These are phyloP conservation scores for Edaphochlamys debaryana DNA, from an alignment of 139 green algal species.

Conservation along the genomic window DNA sequence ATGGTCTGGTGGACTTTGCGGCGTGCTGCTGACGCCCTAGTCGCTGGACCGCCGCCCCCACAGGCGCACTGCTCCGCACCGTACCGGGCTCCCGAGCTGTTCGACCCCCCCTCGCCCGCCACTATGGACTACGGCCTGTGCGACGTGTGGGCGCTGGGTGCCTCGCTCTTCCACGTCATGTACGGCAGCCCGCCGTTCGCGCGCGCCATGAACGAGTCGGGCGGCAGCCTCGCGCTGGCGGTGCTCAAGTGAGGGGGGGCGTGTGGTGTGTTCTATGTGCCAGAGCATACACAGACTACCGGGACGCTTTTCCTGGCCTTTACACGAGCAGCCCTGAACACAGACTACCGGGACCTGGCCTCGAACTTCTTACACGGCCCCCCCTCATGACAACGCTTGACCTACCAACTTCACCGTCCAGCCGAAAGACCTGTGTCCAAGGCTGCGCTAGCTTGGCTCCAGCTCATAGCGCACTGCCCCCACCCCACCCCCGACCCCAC, in stretches of 20 bases:
- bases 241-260: constrained; percentile 72
- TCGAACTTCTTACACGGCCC: no score
- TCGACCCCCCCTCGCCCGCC: constrained; percentile 79
- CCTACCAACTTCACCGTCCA: no score
- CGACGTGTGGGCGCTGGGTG: constrained; percentile 91
- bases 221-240: constrained; percentile 85
- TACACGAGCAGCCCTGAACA: no score
- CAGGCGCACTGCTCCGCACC: constrained; percentile 82
- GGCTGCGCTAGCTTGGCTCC: neutral
- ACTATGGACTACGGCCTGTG: constrained; percentile 69
- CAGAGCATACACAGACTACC: no score
- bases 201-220: constrained; percentile 69
- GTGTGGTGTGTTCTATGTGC: neutral
- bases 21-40: no score
- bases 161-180: constrained; percentile 83
- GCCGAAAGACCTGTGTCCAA: neutral
- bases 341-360: no score
- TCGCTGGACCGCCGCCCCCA: no score
- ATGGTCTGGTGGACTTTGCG: no score
- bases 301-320: no score
- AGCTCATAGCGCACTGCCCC: no score
- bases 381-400: no score
- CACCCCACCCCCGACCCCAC: neutral
- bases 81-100: constrained; percentile 94
- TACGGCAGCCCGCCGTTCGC: constrained; percentile 87